Base-by-base conservation (phyloP, 164 flowering plant species). In the Litsea cubeba region DNA sequence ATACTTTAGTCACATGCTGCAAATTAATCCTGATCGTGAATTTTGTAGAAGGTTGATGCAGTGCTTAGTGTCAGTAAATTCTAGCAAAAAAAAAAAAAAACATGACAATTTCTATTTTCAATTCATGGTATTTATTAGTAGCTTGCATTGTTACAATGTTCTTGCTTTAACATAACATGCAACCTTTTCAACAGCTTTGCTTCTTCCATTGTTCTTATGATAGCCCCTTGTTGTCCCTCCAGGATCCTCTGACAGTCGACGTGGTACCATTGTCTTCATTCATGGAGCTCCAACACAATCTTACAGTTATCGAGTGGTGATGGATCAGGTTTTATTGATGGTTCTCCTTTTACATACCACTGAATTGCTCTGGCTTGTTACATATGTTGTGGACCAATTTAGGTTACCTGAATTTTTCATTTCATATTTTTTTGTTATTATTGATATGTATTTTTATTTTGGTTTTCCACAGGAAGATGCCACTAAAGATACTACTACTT, bases 221-320 rank as follows among this genome's bases (percentile, higher is more conserved):
- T 35, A 46, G 35, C n/a, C 35, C 71, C 6, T 11, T 20, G n/a
- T 40, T 73, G 35, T 8, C 46, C 51, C 57, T 83, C 76, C 80
- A 93, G 98, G 99, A 76, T 85, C 92, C 20, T 76, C 87, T 49
- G 82, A 83, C 25, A 88, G 89, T 75, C 74, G 81, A 40, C 90
- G 95, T 54, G 97, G 95, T 78, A 90, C 97, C 58, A 70, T 95
- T 79, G 83, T 93, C 62, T 95, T 95, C 74, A 86, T 95, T 68
- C 99, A 95, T 74, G 99, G 99, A 5, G 99, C 99, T 73, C 99
- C 98, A 74, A 86, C 99, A 65, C 99, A 95, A 76, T 95, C 98
- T 71, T 95, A 79, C 73, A 89, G 98, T 79, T 95, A 91, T 73
- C 90, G 97, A 62, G 87, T 83, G 76, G 99, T 95, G 69, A 91